Evolutionary conservation across 768 basidiomycete genomes (phyloP), one percentile per base, ranked within the genome.

Genomic region (Sutorius australiensis): DNA sequence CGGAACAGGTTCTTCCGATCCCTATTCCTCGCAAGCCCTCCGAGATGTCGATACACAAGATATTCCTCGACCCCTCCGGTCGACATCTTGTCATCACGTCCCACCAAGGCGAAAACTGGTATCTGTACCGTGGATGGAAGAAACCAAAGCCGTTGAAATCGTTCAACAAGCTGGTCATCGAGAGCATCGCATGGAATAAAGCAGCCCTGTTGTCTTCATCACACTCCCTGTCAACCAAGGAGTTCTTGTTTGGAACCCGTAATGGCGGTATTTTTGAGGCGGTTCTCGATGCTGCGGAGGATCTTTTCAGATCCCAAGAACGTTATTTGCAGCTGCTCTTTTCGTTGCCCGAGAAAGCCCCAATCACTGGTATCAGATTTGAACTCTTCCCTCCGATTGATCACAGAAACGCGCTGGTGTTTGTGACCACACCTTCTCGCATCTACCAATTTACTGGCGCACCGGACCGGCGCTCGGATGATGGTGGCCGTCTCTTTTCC

Each of bases 31-130:
- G 84, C 54, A 91, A 89, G 67, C 77, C 81, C 1, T 73, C 77
- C n/a, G 89, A 92, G 55, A 80, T 91, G 75, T 75, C 79, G 8
- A 83, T 98, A 43, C 73, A 87, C 74, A 87, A 87, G 64, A 71
- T 98, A 48, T 98, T 94, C 72, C 81, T 90, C 66, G 95, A 98
- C 68, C 95, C 95, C 13, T 89, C 93, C 0, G 95, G 95, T 5
- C 79, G 89, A 32, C 97, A 98, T 72, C 80, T 95, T 46, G 71
- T 98, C 38, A 78, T 95, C 48, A 90, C 92, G 0, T 94, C 93
- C 9, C 75, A 74, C 12, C 84, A 92, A 62, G 93, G 93, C 46
- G 95, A 99, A 66, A 95, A 92, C 56, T 98, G 90, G 85, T 98
- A 98, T 66, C 73, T 94, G 4, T 93, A 83, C 63, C 77, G 80